Base-by-base conservation (phyloP, 176 grass and related monocot genomes). In the Musa schizocarpa region DNA sequence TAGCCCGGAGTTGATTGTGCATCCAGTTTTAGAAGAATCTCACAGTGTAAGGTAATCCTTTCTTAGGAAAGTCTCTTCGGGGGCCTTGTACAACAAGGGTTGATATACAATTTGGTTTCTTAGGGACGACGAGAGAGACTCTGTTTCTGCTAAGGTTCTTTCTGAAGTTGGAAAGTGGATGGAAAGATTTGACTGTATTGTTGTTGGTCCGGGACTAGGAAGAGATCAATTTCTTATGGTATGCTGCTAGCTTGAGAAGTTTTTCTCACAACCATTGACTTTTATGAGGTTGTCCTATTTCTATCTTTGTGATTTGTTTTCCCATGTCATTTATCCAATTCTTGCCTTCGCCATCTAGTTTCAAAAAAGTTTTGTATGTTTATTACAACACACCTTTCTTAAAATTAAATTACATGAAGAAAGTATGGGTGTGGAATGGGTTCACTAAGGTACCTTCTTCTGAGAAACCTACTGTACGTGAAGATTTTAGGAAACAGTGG, bases 171-270 rank as follows among this genome's bases (percentile, higher is more conserved):
- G 57, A 54, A 97, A 89, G 76, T 97, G 94, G 94, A 86, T 97
- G 79, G 86, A 88, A 75, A 87, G 84, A 27, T 97, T 97, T 82
- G 94, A 97, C 80, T 97, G 94, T 80, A 83, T 97, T 68, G 87
- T 97, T 78, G 83, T 97, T 77, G 94, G 94, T 58, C 94, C 94
- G 24, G 94, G 90, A 22, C 90, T 97, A 48, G 94, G 94, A 77
- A 88, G 94, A 72, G 94, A 97, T 63, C 79, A 86, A 8, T 97
- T 97, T 93, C 88, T 97, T 81, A 73, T 97, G 90, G 94, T 97
- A 75, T 72, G 76, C 16, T 53, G 57, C 12, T 74, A 74, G 19
- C 11, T 57, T 9, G 13, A 50, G 68, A 50, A 70, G 57, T 61
- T 8, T 6, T n/a, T 50, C 48, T 20, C 16, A 70, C 8, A 50